Base-by-base conservation (phyloP, 1,284 basidiomycete species). In the Acaromyces ingoldii region DNA sequence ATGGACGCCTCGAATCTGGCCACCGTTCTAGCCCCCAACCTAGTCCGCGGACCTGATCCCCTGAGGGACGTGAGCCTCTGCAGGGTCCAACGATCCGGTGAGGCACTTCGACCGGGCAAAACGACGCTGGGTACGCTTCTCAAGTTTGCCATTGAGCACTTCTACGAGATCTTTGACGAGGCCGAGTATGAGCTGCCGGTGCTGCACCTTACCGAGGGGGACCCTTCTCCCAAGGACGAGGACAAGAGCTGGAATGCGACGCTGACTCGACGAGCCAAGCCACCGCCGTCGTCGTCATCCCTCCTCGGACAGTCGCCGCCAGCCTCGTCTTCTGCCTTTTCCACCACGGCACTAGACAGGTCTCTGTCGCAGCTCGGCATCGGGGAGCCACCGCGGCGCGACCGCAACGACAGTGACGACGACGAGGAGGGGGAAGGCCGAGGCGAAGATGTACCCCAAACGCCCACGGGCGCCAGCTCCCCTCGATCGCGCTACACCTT, bases 1-100 rank as follows among this genome's bases (percentile, higher is more conserved):
- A 91, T 91, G 88, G 85, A 88, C 66, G 85, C 87, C 21, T 81
- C 85, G 62, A 91, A 90, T 67, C 82, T 90, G 36, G 80, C 88
- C 9, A 79, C 89, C 37, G 87, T 89, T 5, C 77, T 90, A 24
- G 82, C 80, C 52, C 88, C 89, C 11, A 91, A 89, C 63, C 81
- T 91, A 47, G 63, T 70, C 0, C 51, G 49, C 13, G 60, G 65
- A 24, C 55, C 57, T 0, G 66, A 67, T 17, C 54, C 62, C 13
- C 48, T 64, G 11, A 56, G 58, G 47, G 68, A 71, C 25, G 52
- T 71, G 9, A 40, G 55, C 19, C 53, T 71, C n/a, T 71, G 83
- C 2, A 85, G 82, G 57, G 84, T 85, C 4, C 77, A 83, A 45
- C 81, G 81, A 17, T 9, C 29, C 19, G 28, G 44, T 6, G 28